Base-by-base conservation (phyloP, 768 basidiomycete genomes). In the Cystobasidiopsis lactophilus region DNA sequence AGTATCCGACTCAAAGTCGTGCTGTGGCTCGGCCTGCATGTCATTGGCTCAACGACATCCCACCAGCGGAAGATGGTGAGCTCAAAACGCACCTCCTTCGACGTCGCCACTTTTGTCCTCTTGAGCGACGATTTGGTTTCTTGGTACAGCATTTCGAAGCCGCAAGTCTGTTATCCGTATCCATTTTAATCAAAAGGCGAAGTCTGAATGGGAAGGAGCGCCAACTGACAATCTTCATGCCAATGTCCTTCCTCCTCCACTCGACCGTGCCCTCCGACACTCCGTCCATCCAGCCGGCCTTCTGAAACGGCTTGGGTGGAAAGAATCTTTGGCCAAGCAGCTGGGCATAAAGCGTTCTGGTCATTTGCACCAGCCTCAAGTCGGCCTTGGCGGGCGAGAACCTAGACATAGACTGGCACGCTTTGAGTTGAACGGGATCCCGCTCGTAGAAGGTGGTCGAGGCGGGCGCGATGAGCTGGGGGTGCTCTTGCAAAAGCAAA, bases 61-160 rank as follows among this genome's bases (percentile, higher is more conserved):
- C 19, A 43, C 19, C 41, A 13, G 19, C 53, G 13, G 30, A 58
- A 52, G 5, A n/a, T n/a, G n/a, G n/a, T n/a, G n/a, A n/a, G n/a
- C n/a, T n/a, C n/a, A n/a, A n/a, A n/a, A n/a, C n/a, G n/a, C n/a
- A n/a, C n/a, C n/a, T n/a, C n/a, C n/a, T n/a, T n/a, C n/a, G n/a
- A n/a, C n/a, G n/a, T n/a, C 51, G 23, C 43, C 39, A 26, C 55
- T 52, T 4, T 45, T 19, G 37, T 30, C 44, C 30, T n/a, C 24
- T 39, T 26, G 53, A 40, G 35, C 30, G 38, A 29, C 29, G 30
- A 21, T 14, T 29, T 40, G 4, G 51, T 39, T 27, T 52, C 52
- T 64, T 82, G 79, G 64, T 82, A 95, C 38, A 93, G 73, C 74
- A 96, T 98, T 69, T 98, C 93, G 57, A 95, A 95, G 1, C 93